Evolutionary conservation across 2,329 filamentous ascomycete species (phyloP).

Genomic region (Pseudovirgaria hyperparasitica): DNA sequence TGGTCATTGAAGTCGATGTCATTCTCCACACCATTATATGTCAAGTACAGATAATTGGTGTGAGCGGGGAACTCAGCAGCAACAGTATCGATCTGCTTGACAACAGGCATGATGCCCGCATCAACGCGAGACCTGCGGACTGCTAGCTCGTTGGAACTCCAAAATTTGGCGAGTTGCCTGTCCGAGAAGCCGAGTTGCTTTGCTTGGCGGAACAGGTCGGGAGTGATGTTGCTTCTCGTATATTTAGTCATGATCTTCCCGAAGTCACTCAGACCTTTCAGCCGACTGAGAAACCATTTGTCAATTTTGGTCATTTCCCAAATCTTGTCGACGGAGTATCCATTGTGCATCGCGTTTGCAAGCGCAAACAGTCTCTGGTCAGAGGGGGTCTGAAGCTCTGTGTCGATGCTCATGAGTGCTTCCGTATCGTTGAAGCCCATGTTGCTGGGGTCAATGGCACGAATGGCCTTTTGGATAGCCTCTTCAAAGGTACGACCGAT

Average conservation of each 20-base stretch:
- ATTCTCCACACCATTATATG: slow-evolving; percentile 81
- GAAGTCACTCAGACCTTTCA: slow-evolving; percentile 86
- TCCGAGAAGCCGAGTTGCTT: slow-evolving; percentile 95
- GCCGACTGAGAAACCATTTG: slow-evolving; percentile 91
- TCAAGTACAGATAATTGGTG: slow-evolving; percentile 94
- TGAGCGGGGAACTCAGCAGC: slow-evolving; percentile 89
- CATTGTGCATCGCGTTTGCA: slow-evolving; percentile 90
- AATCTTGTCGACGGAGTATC: slow-evolving; percentile 91
- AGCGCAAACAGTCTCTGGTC: slow-evolving; percentile 96
- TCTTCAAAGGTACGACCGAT: slow-evolving; percentile 96
- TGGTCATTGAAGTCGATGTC: slow-evolving; percentile 79
- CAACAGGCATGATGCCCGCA: slow-evolving; percentile 70
- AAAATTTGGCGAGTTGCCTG: slow-evolving; percentile 84
- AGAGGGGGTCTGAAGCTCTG: slow-evolving; percentile 91
- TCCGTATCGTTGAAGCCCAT: slow-evolving; percentile 76
- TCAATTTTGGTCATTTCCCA: slow-evolving; percentile 98
- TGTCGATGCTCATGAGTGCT: slow-evolving; percentile 89
- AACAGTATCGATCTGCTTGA: slow-evolving; percentile 98
- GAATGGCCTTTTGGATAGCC: slow-evolving; percentile 95
- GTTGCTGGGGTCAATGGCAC: slow-evolving; percentile 89
- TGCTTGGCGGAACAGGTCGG: slow-evolving; percentile 61
- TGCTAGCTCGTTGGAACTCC: slow-evolving; percentile 86
- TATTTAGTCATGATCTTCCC: slow-evolving; percentile 63
- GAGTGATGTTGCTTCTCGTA: slow-evolving; percentile 51
- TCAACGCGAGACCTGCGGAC: slow-evolving; percentile 77